Evolutionary conservation across 1,284 basidiomycete genomes (phyloP), one percentile per base, ranked within the genome.

Genomic region (Microbotryum saponariae): DNA sequence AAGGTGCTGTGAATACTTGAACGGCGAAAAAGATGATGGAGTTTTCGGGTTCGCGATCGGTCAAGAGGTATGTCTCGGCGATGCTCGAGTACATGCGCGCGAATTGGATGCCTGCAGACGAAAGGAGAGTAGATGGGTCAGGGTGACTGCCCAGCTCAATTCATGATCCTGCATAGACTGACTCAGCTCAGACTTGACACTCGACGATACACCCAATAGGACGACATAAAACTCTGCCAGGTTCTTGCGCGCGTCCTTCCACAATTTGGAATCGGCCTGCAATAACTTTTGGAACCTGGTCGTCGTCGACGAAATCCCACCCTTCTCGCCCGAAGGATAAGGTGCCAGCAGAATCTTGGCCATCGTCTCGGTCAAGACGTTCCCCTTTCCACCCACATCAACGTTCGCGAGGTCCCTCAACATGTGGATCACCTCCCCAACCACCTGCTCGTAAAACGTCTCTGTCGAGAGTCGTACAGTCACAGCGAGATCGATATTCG

Each of bases 1-100:
- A 86, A 0, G 91, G 91, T 3, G 91, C 85, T 0, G 91, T 91
- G 77, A 94, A 91, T 42, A 96, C 81, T 71, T 93, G 89, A 20
- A 92, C 82, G 33, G 89, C 87, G 69, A 94, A 89, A 70, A 90
- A 91, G 73, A 91, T 89, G 76, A 94, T 89, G 20, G 90, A 89
- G 4, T 89, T 89, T 75, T 97, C 93, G 1, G 88, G 86, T 74
- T 97, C 92, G 27, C 91, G 82, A 71, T 97, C 93, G 25, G 89
- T 84, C 50, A 93, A 83, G 10, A 97, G 83, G 76, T 92, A 96
- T 6, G 89, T 83, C 71, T 94, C 89, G 69, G 92, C 87, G 54
- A 96, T 80, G n/a, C 85, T 82, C 62, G 85, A 86, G 75, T 94
- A 97, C 33, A 91, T 85, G 58, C 82, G 81, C 0, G 89, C 86